Evolutionary conservation across 2,329 filamentous ascomycete species (phyloP).

Genomic region (Trichoderma breve): DNA sequence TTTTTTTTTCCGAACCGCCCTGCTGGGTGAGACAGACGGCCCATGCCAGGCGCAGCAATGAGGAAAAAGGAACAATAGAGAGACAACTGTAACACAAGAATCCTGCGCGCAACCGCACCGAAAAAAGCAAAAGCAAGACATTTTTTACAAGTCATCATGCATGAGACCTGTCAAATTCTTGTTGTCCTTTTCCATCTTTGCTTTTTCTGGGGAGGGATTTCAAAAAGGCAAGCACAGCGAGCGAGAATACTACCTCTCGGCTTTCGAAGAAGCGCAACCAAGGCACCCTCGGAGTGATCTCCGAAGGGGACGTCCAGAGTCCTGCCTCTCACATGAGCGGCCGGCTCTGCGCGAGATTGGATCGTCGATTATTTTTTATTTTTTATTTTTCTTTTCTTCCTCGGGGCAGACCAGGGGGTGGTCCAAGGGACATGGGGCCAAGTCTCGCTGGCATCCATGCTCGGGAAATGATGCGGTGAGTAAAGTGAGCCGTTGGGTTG

Average conservation of each 20-base stretch:
- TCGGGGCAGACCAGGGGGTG: not conserved
- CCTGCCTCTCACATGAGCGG: slow-evolving; percentile 18
- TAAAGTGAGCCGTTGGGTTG: not conserved
- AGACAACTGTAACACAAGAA: not conserved
- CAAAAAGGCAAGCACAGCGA: not conserved
- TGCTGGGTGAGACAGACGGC: slow-evolving; percentile 13
- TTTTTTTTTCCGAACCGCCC: slow-evolving; percentile 4
- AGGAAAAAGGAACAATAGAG: not conserved
- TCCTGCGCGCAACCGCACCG: not conserved
- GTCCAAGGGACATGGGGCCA: not conserved
- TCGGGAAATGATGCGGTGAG: slow-evolving; percentile 19
- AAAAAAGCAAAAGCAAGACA: not conserved
- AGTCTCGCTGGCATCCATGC: slow-evolving; percentile 1
- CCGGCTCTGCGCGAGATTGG: slow-evolving; percentile 17
- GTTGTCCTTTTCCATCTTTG: not conserved
- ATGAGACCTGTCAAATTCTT: not conserved
- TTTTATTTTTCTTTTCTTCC: not conserved
- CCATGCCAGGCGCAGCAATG: not conserved
- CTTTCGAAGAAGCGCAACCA: not conserved
- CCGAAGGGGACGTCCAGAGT: not conserved
- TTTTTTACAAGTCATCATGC: not conserved
- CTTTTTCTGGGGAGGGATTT: not conserved
- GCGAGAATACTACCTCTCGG: not conserved
- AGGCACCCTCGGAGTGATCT: not conserved
- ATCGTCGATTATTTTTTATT: slow-evolving; percentile 11